phyloP scores from a whole-genome alignment of 176 grass and related monocot genomes.

The Avena atlantica region DNA sequence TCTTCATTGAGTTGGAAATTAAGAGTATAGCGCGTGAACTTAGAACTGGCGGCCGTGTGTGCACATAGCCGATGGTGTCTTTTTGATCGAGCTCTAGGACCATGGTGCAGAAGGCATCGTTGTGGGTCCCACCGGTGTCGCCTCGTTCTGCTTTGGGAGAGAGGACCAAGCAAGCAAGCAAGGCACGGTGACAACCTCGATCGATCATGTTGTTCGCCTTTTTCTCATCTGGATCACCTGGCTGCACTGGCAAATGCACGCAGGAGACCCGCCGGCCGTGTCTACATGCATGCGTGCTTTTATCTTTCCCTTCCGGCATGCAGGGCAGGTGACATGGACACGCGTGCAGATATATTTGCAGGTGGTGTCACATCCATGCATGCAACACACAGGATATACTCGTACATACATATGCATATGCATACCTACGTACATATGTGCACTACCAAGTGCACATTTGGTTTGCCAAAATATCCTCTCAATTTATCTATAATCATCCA shows the following conservation, averaged over 20 bases:
- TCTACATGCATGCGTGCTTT: neutral
- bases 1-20: neutral
- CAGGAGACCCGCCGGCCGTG: neutral
- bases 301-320: neutral
- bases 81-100: neutral
- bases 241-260: neutral
- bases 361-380: neutral
- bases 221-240: neutral
- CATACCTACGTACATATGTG: no score
- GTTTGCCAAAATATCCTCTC: no score
- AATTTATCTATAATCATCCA: no score
- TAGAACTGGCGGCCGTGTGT: neutral
- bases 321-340: neutral
- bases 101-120: neutral
- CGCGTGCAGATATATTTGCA: neutral
- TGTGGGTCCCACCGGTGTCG: neutral
- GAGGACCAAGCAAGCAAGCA: neutral
- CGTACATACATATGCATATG: neutral
- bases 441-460: no score
- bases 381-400: neutral
- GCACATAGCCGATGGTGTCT: neutral
- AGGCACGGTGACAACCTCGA: slow-evolving; percentile 14
- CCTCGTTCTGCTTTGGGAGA: neutral
- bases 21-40: neutral
- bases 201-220: slow-evolving; percentile 23